phyloP scores from a whole-genome alignment of 352 stramenopile species.

The Pythium brassicae region DNA sequence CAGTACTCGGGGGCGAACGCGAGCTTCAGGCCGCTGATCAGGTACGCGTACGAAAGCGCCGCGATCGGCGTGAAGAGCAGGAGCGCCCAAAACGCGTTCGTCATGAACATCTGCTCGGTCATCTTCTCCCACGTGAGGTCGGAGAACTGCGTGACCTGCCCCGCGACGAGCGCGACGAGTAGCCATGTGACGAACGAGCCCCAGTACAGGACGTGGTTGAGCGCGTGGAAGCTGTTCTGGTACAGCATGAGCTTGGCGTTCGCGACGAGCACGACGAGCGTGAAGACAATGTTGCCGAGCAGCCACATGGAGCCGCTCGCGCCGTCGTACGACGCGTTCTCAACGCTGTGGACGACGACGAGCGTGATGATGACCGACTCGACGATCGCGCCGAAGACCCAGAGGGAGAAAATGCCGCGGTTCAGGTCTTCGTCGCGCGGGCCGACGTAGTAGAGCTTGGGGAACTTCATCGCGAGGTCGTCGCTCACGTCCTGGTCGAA shows the following conservation, averaged over 20 bases:
- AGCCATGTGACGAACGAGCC: slow-evolving; percentile 67
- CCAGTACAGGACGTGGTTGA: slow-evolving; percentile 66
- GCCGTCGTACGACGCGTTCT: slow-evolving; percentile 31
- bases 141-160: slow-evolving; percentile 43
- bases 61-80: slow-evolving; percentile 49
- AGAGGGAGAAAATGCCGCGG: slow-evolving; percentile 50
- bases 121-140: slow-evolving; percentile 75
- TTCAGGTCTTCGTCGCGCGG: slow-evolving; percentile 71
- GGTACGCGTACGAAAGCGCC: slow-evolving; percentile 44
- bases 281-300: slow-evolving; percentile 77
- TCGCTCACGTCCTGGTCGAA: slow-evolving; percentile 73
- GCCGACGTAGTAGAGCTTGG: slow-evolving; percentile 62
- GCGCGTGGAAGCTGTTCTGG: slow-evolving; percentile 66
- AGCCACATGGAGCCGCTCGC: slow-evolving; percentile 67
- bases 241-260: slow-evolving; percentile 79
- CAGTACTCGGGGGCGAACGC: slow-evolving; percentile 72
- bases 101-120: slow-evolving; percentile 56
- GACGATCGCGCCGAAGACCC: slow-evolving; percentile 63
- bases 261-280: slow-evolving; percentile 65
- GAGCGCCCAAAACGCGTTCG: slow-evolving; percentile 53
- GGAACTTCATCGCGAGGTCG: slow-evolving; percentile 58
- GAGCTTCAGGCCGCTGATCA: slow-evolving; percentile 50
- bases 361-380: slow-evolving; percentile 75
- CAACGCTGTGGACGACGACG: slow-evolving; percentile 36
- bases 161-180: slow-evolving; percentile 49